These are phyloP conservation scores for Boletus patriciae DNA, from an alignment of 768 basidiomycete genomes.

Conservation along the genomic window DNA sequence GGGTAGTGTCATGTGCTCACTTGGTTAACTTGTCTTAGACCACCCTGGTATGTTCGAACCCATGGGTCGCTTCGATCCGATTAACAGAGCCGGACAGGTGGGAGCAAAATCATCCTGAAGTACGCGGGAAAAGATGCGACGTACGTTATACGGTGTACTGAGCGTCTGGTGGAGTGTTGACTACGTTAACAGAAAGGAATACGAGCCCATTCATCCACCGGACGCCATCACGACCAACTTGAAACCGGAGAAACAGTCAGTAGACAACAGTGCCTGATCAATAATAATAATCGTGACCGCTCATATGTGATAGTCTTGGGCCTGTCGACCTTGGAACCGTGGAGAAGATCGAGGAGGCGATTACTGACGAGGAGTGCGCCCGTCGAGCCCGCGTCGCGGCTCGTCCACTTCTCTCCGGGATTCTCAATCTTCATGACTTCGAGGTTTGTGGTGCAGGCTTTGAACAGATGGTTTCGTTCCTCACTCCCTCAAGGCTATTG, in stretches of 20 bases:
- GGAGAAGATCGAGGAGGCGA: conserved; percentile 56
- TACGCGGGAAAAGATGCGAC: conserved; percentile 91
- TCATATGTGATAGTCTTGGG: conserved; percentile 54
- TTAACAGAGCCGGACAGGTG: conserved; percentile 45
- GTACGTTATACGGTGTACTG: conserved; percentile 41
- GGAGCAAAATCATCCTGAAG: conserved; percentile 81
- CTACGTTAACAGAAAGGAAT: conserved; percentile 54
- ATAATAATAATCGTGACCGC: neutral
- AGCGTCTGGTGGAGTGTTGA: neutral
- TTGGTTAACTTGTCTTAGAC: conserved; percentile 37
- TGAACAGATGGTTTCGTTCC: neutral
- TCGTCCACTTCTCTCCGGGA: conserved; percentile 72
- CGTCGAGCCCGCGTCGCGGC: conserved; percentile 60
- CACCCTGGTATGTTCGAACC: conserved; percentile 55
- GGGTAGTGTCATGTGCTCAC: neutral
- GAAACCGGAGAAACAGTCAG: conserved; percentile 82
- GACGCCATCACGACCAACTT: conserved; percentile 76
- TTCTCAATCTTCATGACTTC: conserved; percentile 92
- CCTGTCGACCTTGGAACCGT: conserved; percentile 68
- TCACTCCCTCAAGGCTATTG: conserved; percentile 61
- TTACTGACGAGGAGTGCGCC: conserved; percentile 70
- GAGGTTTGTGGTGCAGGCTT: conserved; percentile 51
- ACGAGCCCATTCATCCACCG: conserved; percentile 88
- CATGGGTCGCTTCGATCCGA: neutral
- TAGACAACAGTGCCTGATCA: neutral